Conservation (phyloP, 495 filamentous ascomycete genomes). For the Neurospora discreta region DNA sequence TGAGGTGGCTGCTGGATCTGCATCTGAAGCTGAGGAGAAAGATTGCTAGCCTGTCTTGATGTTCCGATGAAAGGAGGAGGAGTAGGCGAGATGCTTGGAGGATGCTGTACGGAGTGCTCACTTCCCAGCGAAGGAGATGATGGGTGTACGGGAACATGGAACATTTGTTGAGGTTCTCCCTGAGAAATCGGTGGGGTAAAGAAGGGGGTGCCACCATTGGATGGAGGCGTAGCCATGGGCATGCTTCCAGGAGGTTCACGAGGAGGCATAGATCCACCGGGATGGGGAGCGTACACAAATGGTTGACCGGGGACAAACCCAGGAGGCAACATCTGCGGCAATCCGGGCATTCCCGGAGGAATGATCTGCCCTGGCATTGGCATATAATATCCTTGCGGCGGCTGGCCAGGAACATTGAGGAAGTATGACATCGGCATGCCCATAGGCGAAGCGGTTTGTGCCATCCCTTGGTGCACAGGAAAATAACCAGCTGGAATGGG, state of each 20-base stretch:
- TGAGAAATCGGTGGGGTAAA: neutral
- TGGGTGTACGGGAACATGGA: neutral
- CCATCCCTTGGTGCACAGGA: neutral
- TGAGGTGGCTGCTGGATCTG: neutral
- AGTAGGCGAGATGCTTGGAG: neutral
- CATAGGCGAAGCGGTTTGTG: slow-evolving; percentile 10
- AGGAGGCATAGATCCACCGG: neutral
- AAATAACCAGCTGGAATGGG: slow-evolving; percentile 36
- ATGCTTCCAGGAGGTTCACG: neutral
- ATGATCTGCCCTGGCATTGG: neutral
- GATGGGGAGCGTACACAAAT: neutral
- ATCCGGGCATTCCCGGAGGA: neutral
- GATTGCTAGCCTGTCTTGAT: neutral
- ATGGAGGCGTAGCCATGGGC: neutral
- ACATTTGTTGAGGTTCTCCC: neutral
- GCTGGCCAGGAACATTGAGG: slow-evolving; percentile 12
- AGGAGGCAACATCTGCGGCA: neutral
- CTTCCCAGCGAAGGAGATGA: neutral
- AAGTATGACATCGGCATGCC: slow-evolving; percentile 35
- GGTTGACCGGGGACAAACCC: slow-evolving; percentile 2
- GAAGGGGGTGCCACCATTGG: neutral
- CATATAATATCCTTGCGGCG: neutral
- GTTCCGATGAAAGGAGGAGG: neutral
- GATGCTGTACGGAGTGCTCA: neutral
- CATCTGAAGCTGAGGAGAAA: neutral